phyloP scores from a whole-genome alignment of 2,329 filamentous ascomycete species.

The Xylaria sp. region DNA sequence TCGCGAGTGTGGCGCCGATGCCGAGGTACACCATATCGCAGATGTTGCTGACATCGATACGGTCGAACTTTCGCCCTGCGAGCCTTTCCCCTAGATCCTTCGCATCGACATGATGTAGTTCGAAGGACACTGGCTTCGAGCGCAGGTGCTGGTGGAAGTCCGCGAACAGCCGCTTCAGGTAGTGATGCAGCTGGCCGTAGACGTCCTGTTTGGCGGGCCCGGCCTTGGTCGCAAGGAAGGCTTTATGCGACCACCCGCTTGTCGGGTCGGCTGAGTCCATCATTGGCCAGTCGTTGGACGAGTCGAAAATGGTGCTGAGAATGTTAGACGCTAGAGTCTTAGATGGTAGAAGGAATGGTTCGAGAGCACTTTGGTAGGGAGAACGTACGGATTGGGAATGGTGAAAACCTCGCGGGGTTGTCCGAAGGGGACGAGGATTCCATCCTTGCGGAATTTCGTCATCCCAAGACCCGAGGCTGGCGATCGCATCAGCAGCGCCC shows the following conservation, averaged over 20 bases:
- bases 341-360: not conserved
- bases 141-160: constrained; percentile 1
- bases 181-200: constrained; percentile 15
- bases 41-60: constrained; percentile 25
- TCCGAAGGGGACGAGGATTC: constrained; percentile 21
- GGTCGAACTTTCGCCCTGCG: constrained; percentile 5
- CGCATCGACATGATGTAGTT: constrained; percentile 17
- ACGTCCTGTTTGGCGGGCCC: constrained; percentile 16
- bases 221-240: constrained; percentile 5
- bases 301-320: constrained; percentile 18
- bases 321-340: not conserved
- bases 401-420: constrained; percentile 4
- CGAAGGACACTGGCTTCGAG: constrained; percentile 5
- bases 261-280: constrained; percentile 20
- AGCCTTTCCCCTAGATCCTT: not conserved
- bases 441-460: constrained; percentile 12
- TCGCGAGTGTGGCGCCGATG: constrained; percentile 16
- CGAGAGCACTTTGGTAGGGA: not conserved
- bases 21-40: constrained; percentile 15
- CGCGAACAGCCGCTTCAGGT: constrained; percentile 15
- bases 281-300: constrained; percentile 13
- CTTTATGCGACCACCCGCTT: constrained; percentile 12
- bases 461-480: not conserved
- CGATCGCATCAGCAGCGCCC: not conserved
- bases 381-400: constrained; percentile 24